phyloP scores from a whole-genome alignment of 495 filamentous ascomycete genomes.

The Penicillium pulvis region DNA sequence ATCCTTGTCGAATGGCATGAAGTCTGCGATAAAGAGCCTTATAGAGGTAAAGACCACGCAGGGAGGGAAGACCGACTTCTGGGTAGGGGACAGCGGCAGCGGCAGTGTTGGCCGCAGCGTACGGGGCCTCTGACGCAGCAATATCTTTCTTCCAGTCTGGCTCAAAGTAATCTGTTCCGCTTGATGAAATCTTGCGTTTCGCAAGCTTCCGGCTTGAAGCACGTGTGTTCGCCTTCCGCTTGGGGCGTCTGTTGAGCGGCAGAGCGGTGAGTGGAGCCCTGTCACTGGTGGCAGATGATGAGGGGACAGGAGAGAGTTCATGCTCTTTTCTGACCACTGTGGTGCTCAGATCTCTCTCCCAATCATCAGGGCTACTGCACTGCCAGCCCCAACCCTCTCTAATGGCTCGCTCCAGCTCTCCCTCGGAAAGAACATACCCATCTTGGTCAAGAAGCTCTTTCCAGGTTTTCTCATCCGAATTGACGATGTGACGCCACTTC shows the following conservation, averaged over 20 bases:
- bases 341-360: constrained; percentile 76
- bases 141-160: constrained; percentile 48
- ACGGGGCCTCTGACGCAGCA: constrained; percentile 70
- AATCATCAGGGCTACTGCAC: constrained; percentile 70
- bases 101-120: constrained; percentile 81
- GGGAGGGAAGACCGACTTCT: constrained; percentile 71
- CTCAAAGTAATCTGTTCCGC: constrained; percentile 39
- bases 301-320: constrained; percentile 38
- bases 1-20: constrained; percentile 82
- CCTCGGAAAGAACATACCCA: constrained; percentile 74
- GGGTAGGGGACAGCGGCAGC: constrained; percentile 80
- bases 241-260: constrained; percentile 43
- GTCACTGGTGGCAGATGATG: constrained; percentile 31
- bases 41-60: constrained; percentile 85
- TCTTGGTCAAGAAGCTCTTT: constrained; percentile 88
- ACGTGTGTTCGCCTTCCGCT: constrained; percentile 55
- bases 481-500: constrained; percentile 85
- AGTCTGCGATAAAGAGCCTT: constrained; percentile 96
- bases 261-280: constrained; percentile 24
- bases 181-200: constrained; percentile 56
- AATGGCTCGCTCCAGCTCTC: constrained; percentile 84
- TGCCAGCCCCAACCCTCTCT: constrained; percentile 99
- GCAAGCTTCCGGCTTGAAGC: constrained; percentile 51
- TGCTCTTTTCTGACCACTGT: constrained; percentile 47
- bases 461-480: constrained; percentile 93